Conservation (phyloP, 2,329 filamentous ascomycete species). For the Stemphylium lycopersici region DNA sequence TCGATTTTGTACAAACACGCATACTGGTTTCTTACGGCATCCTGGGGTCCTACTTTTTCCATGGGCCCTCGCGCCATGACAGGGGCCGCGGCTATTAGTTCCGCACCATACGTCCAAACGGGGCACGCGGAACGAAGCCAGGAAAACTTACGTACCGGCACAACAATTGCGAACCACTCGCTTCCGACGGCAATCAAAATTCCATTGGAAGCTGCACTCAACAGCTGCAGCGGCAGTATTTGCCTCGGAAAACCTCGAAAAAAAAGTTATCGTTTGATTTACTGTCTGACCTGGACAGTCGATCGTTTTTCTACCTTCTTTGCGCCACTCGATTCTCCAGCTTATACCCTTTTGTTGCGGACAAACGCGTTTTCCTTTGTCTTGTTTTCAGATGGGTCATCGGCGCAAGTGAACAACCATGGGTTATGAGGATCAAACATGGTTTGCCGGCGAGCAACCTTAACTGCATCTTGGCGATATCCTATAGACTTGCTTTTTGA, state of each 20-base stretch:
- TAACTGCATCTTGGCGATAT: slow-evolving; percentile 35
- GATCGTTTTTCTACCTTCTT: background rate
- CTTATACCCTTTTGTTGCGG: slow-evolving; percentile 34
- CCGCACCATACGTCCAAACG: slow-evolving; percentile 14
- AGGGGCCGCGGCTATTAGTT: slow-evolving; percentile 16
- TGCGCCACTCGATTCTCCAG: slow-evolving; percentile 19
- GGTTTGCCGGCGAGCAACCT: slow-evolving; percentile 28
- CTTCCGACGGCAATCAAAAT: slow-evolving; percentile 10
- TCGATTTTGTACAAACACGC: slow-evolving; percentile 28
- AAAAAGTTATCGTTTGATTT: slow-evolving; percentile 13
- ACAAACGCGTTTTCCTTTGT: slow-evolving; percentile 1
- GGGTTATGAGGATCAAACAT: slow-evolving; percentile 3
- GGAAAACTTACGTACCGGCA: slow-evolving; percentile 9
- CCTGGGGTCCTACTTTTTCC: slow-evolving; percentile 10
- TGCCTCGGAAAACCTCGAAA: slow-evolving; percentile 14
- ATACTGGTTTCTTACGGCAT: slow-evolving; percentile 21
- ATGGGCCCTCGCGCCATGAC: slow-evolving; percentile 12
- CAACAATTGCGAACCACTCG: background rate
- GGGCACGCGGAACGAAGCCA: slow-evolving; percentile 13
- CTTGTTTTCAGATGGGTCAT: slow-evolving; percentile 18
- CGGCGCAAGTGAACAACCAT: slow-evolving; percentile 16
- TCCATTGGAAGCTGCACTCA: background rate
- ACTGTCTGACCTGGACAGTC: background rate
- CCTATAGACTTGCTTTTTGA: slow-evolving; percentile 35
- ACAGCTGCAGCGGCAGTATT: slow-evolving; percentile 1